Percentiles rank a stretch among this genome's conserved stretches.
Conservation (phyloP, 2,329 filamentous ascomycete species). For the Colletotrichum nymphaeae region DNA sequence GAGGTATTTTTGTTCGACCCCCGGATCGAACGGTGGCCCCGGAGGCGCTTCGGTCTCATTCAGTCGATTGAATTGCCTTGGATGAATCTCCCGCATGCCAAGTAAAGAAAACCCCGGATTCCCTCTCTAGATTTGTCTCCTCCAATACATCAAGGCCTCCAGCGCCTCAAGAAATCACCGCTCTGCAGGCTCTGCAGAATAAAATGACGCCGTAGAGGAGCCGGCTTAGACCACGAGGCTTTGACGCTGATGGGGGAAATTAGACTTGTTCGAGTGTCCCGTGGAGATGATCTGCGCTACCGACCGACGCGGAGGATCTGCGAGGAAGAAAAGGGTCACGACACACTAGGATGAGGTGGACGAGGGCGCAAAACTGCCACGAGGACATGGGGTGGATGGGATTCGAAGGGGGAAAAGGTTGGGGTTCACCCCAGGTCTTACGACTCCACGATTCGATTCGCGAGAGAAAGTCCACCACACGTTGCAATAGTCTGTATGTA, state of each 20-base stretch:
- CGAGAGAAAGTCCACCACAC: not conserved
- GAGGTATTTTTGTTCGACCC: not conserved
- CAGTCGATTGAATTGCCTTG: not conserved
- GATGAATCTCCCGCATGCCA: not conserved
- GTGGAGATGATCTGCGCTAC: constrained; percentile 14
- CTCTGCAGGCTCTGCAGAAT: not conserved
- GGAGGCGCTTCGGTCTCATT: not conserved
- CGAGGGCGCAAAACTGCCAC: not conserved
- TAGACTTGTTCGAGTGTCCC: not conserved
- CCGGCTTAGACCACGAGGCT: constrained; percentile 2
- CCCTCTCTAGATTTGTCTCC: not conserved
- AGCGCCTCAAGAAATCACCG: not conserved
- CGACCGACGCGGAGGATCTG: constrained; percentile 15
- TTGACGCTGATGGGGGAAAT: not conserved
- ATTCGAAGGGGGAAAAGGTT: not conserved
- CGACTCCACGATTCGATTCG: constrained; percentile 21
- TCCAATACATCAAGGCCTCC: not conserved
- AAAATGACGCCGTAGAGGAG: constrained; percentile 13
- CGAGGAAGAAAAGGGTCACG: constrained; percentile 13
- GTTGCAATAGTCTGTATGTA: not conserved
- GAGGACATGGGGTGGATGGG: not conserved
- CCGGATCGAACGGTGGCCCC: not conserved
- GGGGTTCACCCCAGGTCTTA: constrained; percentile 13
- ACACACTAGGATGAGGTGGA: not conserved
- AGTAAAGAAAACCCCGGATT: not conserved